A percentile compares a stretch with the other conserved stretches of the same genome.
phyloP scores from a whole-genome alignment of 1,139 yeast genomes.

The Candida albicans region DNA sequence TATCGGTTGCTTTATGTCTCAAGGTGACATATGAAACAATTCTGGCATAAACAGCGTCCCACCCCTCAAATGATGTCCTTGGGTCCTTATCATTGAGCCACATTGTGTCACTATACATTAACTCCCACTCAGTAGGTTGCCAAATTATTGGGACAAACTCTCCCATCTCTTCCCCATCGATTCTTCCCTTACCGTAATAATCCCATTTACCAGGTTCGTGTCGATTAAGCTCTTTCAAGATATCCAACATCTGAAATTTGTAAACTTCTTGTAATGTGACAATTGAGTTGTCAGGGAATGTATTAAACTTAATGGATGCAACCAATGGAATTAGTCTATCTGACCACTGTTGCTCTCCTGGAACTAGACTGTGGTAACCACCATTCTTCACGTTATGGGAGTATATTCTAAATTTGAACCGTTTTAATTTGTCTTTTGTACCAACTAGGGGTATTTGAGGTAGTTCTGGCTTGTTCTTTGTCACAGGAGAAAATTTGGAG shows the following conservation, averaged over 20 bases:
- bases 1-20: slow-evolving; percentile 26
- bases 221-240: slow-evolving; percentile 29
- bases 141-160: slow-evolving; percentile 38
- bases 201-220: slow-evolving; percentile 27
- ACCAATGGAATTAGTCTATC: slow-evolving; percentile 25
- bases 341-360: slow-evolving; percentile 35
- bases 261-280: slow-evolving; percentile 40
- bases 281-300: slow-evolving; percentile 23
- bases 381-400: slow-evolving; percentile 43
- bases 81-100: slow-evolving; percentile 36
- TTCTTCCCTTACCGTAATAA: slow-evolving; percentile 35
- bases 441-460: slow-evolving; percentile 17
- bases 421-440: slow-evolving; percentile 17
- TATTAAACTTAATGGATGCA: slow-evolving; percentile 30
- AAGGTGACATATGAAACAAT: slow-evolving; percentile 48
- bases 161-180: slow-evolving; percentile 33
- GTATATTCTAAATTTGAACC: slow-evolving; percentile 32
- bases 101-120: slow-evolving; percentile 30
- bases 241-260: slow-evolving; percentile 33
- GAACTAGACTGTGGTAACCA: slow-evolving; percentile 25
- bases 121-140: slow-evolving; percentile 32
- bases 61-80: slow-evolving; percentile 38
- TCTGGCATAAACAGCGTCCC: slow-evolving; percentile 56
- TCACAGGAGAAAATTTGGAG: slow-evolving; percentile 13
- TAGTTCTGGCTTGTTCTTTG: slow-evolving; percentile 18